phyloP scores from a whole-genome alignment of 176 grass and related monocot species.

The Miscanthus lutarioriparius region DNA sequence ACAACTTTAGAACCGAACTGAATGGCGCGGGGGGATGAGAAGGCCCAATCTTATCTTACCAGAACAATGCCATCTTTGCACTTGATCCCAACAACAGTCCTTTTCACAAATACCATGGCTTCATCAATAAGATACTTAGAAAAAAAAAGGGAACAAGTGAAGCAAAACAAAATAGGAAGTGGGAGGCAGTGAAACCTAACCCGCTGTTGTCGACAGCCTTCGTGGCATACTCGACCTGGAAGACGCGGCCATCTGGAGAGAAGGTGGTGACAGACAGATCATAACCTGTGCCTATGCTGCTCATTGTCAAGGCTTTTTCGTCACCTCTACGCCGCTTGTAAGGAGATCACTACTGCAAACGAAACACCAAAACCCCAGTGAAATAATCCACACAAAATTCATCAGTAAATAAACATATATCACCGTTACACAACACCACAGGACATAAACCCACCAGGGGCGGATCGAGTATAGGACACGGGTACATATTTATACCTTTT shows the following conservation, averaged over 20 bases:
- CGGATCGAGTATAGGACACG: neutral
- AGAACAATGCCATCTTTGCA: conserved; percentile 91
- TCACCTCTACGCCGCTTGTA: neutral
- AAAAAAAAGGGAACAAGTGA: neutral
- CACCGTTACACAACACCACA: neutral
- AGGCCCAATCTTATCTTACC: too few species aligned
- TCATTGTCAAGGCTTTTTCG: conserved; percentile 44
- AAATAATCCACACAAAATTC: neutral
- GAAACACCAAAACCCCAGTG: neutral
- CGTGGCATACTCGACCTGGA: conserved; percentile 89
- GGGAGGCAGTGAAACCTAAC: conserved; percentile 34
- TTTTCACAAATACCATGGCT: too few species aligned
- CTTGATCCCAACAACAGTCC: conserved; percentile 89
- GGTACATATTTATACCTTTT: neutral
- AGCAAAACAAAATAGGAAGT: neutral
- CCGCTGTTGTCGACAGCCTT: conserved; percentile 95
- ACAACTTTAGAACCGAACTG: too few species aligned
- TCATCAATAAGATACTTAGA: too few species aligned
- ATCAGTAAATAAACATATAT: neutral
- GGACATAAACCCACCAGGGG: neutral
- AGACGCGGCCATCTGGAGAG: conserved; percentile 81
- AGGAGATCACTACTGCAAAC: neutral
- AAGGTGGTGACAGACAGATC: conserved; percentile 92
- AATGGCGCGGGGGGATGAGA: too few species aligned
- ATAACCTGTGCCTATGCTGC: conserved; percentile 92